Conservation (phyloP, 345 rosid species). For the Eucalyptus regnans region DNA sequence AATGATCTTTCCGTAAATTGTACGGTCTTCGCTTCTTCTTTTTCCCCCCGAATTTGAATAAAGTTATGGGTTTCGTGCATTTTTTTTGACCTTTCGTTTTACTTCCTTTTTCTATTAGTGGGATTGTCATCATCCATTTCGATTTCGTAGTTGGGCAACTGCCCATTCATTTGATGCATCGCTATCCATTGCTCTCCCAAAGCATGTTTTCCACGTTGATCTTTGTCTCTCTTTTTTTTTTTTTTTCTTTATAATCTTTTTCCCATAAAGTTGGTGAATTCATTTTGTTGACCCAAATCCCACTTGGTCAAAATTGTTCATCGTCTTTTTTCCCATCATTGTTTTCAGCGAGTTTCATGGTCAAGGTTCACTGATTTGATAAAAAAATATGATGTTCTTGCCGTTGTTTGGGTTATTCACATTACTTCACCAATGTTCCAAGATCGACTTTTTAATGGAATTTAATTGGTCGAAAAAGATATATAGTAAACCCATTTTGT, state of each 20-base stretch:
- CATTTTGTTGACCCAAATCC: not conserved
- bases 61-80: not conserved
- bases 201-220: not conserved
- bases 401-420: not conserved
- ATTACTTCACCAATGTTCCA: not conserved
- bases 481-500: not conserved
- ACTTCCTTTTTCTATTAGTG: not conserved
- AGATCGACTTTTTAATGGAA: not conserved
- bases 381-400: not conserved
- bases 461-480: not conserved
- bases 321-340: not conserved
- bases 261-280: not conserved
- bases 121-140: not conserved
- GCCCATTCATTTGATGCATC: not conserved
- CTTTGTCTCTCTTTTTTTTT: no score
- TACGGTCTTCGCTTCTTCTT: not conserved
- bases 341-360: not conserved
- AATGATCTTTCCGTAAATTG: not conserved
- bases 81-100: not conserved
- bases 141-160: not conserved
- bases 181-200: not conserved
- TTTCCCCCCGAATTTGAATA: not conserved
- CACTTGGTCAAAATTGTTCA: not conserved
- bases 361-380: not conserved
- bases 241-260: accelerated